Evolutionary conservation across 345 rosid species (phyloP).

Genomic region (Eucalyptus fibrosa): DNA sequence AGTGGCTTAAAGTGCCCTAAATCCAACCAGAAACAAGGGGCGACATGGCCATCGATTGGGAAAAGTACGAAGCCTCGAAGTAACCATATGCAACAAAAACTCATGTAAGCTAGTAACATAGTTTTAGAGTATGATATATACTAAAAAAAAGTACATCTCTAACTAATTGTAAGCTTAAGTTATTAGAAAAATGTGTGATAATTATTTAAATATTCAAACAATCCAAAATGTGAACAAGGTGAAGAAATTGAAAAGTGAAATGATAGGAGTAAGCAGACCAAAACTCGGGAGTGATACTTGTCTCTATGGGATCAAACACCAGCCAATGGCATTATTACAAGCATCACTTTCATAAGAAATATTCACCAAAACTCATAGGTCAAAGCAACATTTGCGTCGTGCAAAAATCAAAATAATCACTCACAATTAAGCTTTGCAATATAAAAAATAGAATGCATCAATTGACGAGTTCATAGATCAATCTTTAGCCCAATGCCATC

Average conservation of each 20-base stretch:
- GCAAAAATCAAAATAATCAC: no score
- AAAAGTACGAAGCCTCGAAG: neutral
- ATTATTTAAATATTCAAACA: no score
- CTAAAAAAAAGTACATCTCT: no score
- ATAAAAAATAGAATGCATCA: no score
- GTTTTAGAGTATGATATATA: no score
- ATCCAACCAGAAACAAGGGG: neutral
- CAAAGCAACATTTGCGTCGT: no score
- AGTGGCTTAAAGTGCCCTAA: neutral
- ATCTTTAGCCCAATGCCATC: neutral
- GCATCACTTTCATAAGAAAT: fast-evolving
- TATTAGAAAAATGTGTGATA: fast-evolving
- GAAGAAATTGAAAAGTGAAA: neutral
- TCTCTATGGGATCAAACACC: no score
- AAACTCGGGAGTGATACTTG: no score
- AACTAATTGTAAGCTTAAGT: fast-evolving
- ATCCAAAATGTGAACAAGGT: no score
- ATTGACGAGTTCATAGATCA: neutral
- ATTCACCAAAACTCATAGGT: no score
- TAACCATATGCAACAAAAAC: neutral
- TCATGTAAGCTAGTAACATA: neutral
- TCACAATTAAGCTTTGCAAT: no score
- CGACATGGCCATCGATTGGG: neutral
- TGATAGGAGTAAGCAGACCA: fast-evolving
- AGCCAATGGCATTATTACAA: no score